Conservation (phyloP, 1,284 basidiomycete species). For the Ustilago xerochloae region DNA sequence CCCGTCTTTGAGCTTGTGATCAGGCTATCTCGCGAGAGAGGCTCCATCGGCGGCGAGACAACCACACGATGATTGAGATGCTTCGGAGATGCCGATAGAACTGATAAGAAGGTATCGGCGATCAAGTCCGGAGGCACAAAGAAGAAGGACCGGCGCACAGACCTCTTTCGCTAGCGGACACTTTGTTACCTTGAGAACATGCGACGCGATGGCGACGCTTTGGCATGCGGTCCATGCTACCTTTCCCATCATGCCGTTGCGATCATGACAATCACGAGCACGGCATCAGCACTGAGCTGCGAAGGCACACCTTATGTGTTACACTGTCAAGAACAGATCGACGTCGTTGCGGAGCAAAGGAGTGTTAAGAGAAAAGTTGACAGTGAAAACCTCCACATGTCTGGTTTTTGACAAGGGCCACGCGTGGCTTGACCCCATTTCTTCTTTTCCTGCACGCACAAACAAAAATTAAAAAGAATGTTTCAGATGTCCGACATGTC, state of each 20-base stretch:
- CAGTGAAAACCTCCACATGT: constrained; percentile 35
- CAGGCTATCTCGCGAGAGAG: neutral
- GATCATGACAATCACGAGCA: too few relatives aligned
- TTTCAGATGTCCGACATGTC: neutral
- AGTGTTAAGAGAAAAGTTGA: neutral
- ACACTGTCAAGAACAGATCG: too few relatives aligned
- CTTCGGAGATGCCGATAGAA: neutral
- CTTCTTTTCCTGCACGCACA: neutral
- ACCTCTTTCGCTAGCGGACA: constrained; percentile 4
- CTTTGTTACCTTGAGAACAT: neutral
- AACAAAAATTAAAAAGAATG: constrained; percentile 5
- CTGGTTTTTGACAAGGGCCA: neutral
- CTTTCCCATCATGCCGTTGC: too few relatives aligned
- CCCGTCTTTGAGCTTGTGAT: neutral
- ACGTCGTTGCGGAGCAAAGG: too few relatives aligned
- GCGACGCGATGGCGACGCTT: too few relatives aligned
- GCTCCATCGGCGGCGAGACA: neutral
- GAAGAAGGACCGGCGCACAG: constrained; percentile 13
- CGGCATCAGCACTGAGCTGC: too few relatives aligned
- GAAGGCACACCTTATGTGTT: too few relatives aligned
- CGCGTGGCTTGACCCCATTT: constrained; percentile 29
- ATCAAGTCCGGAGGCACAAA: neutral
- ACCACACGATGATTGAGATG: neutral
- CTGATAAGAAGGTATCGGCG: neutral
- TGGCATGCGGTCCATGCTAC: too few relatives aligned